Evolutionary conservation across 2,329 filamentous ascomycete genomes (phyloP).

Genomic region (Colletotrichum liaoningense): DNA sequence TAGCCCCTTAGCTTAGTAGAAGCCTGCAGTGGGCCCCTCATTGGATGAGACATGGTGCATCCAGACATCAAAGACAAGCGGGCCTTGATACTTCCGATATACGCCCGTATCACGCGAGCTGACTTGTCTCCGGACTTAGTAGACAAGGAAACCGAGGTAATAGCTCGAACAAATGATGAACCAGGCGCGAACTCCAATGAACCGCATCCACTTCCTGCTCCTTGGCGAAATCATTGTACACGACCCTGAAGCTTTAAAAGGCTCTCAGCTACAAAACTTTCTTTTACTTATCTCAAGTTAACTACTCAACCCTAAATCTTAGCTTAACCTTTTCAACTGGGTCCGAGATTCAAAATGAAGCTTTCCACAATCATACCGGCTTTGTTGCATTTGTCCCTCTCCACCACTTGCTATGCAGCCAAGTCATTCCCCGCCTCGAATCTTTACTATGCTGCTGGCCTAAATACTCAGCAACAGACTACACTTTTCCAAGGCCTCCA

Average conservation of each 20-base stretch:
- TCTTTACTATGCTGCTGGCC: slow-evolving; percentile 42
- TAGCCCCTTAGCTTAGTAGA: not conserved
- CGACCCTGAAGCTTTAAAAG: not conserved
- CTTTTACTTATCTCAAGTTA: no score
- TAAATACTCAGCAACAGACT: slow-evolving; percentile 36
- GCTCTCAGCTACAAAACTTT: no score
- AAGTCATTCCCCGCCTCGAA: slow-evolving; percentile 40
- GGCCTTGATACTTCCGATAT: not conserved
- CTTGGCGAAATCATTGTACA: not conserved
- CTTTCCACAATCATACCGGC: not conserved
- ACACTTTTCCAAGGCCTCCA: slow-evolving; percentile 38
- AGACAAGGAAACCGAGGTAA: not conserved
- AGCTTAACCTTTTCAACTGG: not conserved
- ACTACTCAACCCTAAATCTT: no score
- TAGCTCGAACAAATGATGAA: not conserved
- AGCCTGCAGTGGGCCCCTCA: not conserved
- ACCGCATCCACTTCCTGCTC: not conserved
- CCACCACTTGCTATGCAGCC: not conserved
- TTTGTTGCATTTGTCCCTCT: not conserved
- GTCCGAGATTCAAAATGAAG: not conserved
- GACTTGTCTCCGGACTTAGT: not conserved
- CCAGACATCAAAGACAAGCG: not conserved
- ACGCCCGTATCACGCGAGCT: not conserved
- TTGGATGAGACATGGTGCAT: not conserved
- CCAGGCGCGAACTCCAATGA: not conserved